Percentiles rank a stretch among this genome's conserved stretches.
These are phyloP conservation scores for Aegilops umbellulata DNA, from an alignment of 176 grass and related monocot genomes.

Conservation along the genomic window DNA sequence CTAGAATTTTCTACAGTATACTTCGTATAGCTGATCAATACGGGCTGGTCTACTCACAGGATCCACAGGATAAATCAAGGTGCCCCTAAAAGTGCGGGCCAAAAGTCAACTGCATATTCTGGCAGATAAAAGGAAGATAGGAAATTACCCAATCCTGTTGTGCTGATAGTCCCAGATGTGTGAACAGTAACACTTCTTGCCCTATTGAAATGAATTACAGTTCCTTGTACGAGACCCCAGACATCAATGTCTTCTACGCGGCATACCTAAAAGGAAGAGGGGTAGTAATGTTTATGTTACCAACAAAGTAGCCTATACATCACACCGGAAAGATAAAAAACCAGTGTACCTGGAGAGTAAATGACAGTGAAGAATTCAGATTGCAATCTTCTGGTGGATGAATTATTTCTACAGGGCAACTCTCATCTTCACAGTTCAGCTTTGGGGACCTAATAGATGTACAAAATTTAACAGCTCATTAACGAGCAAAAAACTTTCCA, in stretches of 20 bases:
- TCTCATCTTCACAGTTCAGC: conserved; percentile 83
- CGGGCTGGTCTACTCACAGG: background rate
- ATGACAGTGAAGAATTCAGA: conserved; percentile 92
- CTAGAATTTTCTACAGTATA: background rate
- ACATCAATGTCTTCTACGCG: conserved; percentile 99
- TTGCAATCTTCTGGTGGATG: conserved; percentile 99
- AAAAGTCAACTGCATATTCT: conserved; percentile 7
- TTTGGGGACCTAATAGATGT: conserved; percentile 72
- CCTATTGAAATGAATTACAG: conserved; percentile 95
- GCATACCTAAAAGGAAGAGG: conserved; percentile 63
- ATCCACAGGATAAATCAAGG: background rate
- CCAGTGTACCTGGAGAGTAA: conserved; percentile 83
- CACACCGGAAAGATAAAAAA: conserved; percentile 10
- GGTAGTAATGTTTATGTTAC: background rate
- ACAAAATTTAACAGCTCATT: conserved; percentile 35
- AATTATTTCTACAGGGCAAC: conserved; percentile 84
- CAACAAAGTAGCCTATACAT: conserved; percentile 1
- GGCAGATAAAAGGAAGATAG: conserved; percentile 22
- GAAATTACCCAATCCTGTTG: conserved; percentile 76
- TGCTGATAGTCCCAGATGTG: conserved; percentile 77
- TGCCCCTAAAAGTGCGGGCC: background rate
- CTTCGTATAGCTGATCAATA: background rate
- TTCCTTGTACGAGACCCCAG: conserved; percentile 82
- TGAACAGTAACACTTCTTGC: conserved; percentile 78
- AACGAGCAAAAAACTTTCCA: background rate